phyloP scores from a whole-genome alignment of 2,329 filamentous ascomycete species.

The Aciculosporium take region DNA sequence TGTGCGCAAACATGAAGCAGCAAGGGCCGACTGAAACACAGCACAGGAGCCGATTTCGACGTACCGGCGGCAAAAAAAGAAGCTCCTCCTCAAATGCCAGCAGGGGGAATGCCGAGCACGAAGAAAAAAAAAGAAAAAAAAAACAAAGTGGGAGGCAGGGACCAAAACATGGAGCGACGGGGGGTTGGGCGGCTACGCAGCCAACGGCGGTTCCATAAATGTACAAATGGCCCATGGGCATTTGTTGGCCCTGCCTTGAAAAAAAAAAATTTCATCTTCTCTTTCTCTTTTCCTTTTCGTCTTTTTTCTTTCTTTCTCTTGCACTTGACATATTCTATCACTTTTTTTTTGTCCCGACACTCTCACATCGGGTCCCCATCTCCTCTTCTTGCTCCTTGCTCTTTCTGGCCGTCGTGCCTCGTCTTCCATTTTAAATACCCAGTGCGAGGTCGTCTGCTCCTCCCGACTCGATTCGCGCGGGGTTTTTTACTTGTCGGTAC shows the following conservation, averaged over 20 bases:
- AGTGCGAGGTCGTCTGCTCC: not conserved
- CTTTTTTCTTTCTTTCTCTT: conserved; percentile 3
- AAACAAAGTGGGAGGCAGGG: not conserved
- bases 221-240: not conserved
- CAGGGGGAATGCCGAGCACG: too few species aligned
- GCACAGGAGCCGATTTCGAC: too few species aligned
- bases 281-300: not conserved
- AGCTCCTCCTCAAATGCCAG: too few species aligned
- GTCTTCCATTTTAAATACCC: not conserved
- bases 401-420: too few species aligned
- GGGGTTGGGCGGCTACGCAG: not conserved
- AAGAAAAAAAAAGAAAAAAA: not conserved
- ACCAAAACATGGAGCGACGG: not conserved
- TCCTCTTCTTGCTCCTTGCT: too few species aligned
- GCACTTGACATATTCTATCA: too few species aligned
- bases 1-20: too few species aligned
- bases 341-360: too few species aligned
- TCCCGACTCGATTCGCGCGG: not conserved
- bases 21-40: too few species aligned
- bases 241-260: not conserved
- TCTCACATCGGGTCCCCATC: too few species aligned
- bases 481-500: too few species aligned
- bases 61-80: not conserved
- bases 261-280: not conserved
- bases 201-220: not conserved